A percentile compares a stretch with the other conserved stretches of the same genome.
phyloP scores from a whole-genome alignment of 164 flowering plant species.

The Vitis vinifera region DNA sequence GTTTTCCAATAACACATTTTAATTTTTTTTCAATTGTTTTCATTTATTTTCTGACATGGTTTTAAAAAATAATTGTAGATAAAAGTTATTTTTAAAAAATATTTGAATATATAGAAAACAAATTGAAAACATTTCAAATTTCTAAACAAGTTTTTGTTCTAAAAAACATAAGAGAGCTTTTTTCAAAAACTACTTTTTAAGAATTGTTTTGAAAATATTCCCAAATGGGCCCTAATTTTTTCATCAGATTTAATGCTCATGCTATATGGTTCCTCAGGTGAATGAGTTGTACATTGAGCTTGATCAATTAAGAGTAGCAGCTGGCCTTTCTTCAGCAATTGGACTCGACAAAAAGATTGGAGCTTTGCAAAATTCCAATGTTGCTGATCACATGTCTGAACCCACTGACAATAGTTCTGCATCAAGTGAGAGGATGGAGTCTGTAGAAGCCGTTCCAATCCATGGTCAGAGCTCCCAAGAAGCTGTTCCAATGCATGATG shows the following conservation, averaged over 20 bases:
- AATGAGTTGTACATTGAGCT: constrained; percentile 58
- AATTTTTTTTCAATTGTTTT: no score
- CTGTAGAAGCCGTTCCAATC: constrained; percentile 12
- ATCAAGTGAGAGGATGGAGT: constrained; percentile 14
- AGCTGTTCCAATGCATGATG: constrained; percentile 16
- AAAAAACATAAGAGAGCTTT: no score
- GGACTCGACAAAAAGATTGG: constrained; percentile 6
- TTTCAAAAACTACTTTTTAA: no score
- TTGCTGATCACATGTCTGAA: constrained; percentile 15
- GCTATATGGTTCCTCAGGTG: constrained; percentile 39
- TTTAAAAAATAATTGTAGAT: no score
- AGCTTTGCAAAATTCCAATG: constrained; percentile 7
- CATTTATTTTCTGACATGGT: no score
- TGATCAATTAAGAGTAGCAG: constrained; percentile 19
- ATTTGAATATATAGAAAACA: no score
- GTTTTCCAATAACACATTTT: no score
- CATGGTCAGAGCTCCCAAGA: constrained; percentile 14
- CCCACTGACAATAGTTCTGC: constrained; percentile 14
- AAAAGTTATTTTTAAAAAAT: no score
- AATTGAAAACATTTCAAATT: no score
- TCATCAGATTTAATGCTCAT: not conserved
- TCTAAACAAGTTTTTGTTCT: no score
- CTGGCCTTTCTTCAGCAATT: constrained; percentile 16
- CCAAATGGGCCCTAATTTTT: not conserved
- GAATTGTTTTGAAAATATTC: no score